Percentiles rank a stretch among this genome's conserved stretches.
phyloP scores from a whole-genome alignment of 2,329 filamentous ascomycete species.

The Alternaria gaisen region DNA sequence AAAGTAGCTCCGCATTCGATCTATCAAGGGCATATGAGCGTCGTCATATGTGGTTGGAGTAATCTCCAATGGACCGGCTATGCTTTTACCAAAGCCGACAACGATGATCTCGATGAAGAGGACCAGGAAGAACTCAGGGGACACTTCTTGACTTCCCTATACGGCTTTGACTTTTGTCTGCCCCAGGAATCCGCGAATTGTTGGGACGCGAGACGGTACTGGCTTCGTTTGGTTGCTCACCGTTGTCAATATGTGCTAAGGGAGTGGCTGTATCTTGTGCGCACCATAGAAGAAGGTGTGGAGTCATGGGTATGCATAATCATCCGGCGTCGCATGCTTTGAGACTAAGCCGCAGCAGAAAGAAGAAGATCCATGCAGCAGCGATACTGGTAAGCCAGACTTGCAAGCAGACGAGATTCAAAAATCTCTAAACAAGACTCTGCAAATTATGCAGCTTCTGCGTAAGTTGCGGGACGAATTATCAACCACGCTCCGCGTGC shows the following conservation, averaged over 20 bases:
- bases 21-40: slow-evolving; percentile 5
- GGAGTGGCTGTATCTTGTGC: slow-evolving; percentile 15
- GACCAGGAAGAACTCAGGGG: not conserved
- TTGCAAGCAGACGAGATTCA: not conserved
- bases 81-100: slow-evolving; percentile 5
- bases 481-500: slow-evolving; percentile 7
- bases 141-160: not conserved
- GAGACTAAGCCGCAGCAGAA: not conserved
- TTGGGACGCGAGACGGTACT: slow-evolving; percentile 23
- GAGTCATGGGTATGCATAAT: slow-evolving; percentile 8
- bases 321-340: not conserved
- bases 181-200: not conserved
- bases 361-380: not conserved
- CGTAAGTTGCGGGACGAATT: slow-evolving; percentile 7
- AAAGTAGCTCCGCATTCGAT: not conserved
- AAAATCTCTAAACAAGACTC: slow-evolving; percentile 10
- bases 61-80: slow-evolving; percentile 11
- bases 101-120: not conserved
- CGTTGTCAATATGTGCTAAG: slow-evolving; percentile 2
- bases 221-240: slow-evolving; percentile 8
- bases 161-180: not conserved
- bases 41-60: slow-evolving; percentile 16
- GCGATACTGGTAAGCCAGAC: not conserved
- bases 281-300: slow-evolving; percentile 12
- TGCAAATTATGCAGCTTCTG: slow-evolving; percentile 14